These are phyloP conservation scores for Neolentinus lepideus DNA, from an alignment of 1,284 basidiomycete species.

Conservation along the genomic window DNA sequence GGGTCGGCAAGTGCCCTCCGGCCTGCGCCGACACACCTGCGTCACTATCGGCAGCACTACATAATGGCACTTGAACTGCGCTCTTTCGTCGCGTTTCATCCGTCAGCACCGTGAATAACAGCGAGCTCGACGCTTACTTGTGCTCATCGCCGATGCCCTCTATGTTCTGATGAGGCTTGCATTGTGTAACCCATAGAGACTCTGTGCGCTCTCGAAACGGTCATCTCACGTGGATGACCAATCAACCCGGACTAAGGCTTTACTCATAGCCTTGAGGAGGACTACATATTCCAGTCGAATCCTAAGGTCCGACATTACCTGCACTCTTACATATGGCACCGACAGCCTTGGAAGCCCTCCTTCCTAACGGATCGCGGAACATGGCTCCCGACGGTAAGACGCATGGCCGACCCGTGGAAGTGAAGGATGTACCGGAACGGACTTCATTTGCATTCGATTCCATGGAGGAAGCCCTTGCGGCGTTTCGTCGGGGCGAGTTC, in stretches of 20 bases:
- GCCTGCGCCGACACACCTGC: neutral
- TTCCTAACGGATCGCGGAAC: neutral
- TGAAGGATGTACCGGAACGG: conserved; percentile 15
- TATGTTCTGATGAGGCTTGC: neutral
- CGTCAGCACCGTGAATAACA: neutral
- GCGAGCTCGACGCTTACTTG: neutral
- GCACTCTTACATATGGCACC: neutral
- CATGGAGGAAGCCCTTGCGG: conserved; percentile 75
- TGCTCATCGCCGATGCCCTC: neutral
- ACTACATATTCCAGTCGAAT: neutral
- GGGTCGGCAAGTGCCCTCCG: neutral
- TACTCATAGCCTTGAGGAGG: neutral
- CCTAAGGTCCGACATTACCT: no score
- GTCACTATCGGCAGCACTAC: neutral
- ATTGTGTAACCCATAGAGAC: neutral
- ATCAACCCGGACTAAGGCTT: neutral
- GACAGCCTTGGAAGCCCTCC: neutral
- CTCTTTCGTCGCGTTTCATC: no score
- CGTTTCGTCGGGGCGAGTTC: conserved; percentile 81
- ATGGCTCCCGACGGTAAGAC: neutral
- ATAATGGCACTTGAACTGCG: neutral
- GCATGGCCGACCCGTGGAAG: conserved; percentile 17
- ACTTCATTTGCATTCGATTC: conserved; percentile 47
- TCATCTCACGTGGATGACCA: neutral
- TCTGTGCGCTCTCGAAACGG: neutral